These are phyloP conservation scores for Ophiognomonia clavigignenti-juglandacearum DNA, from an alignment of 2,329 filamentous ascomycete species.

Conservation along the genomic window DNA sequence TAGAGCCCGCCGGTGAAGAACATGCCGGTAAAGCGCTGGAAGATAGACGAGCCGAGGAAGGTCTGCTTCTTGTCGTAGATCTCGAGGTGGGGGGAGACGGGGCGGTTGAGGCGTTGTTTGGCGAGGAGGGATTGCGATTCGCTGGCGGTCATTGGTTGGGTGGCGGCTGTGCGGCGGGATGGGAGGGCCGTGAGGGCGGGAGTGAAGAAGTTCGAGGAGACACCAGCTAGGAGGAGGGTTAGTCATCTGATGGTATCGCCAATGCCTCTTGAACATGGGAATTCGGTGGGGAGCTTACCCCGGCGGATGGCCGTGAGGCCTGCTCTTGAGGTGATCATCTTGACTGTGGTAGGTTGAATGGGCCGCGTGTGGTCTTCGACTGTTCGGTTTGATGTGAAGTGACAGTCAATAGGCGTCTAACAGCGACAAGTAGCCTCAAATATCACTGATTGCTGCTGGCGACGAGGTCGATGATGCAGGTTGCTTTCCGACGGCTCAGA, in stretches of 20 bases:
- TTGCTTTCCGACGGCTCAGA: conserved; percentile 9
- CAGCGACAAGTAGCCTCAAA: conserved; percentile 3
- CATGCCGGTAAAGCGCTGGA: conserved; percentile 81
- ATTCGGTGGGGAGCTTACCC: conserved; percentile 36
- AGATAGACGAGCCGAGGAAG: conserved; percentile 66
- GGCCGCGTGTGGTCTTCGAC: conserved; percentile 1
- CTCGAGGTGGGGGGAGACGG: conserved; percentile 75
- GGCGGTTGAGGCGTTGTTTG: conserved; percentile 74
- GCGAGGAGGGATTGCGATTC: conserved; percentile 65
- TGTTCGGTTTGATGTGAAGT: conserved; percentile 4
- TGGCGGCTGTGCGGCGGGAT: conserved; percentile 49
- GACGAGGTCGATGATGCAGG: conserved; percentile 12
- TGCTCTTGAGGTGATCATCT: conserved; percentile 54
- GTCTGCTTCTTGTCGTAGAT: conserved; percentile 88
- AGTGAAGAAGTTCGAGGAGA: conserved; percentile 42
- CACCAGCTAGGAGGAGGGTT: conserved; percentile 26
- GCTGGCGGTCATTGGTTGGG: conserved; percentile 49
- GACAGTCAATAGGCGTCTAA: conserved; percentile 10
- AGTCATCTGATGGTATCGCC: not conserved
- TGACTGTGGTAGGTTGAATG: conserved; percentile 18
- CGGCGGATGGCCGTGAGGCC: conserved; percentile 55
- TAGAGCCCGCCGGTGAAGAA: conserved; percentile 71
- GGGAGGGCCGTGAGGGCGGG: conserved; percentile 39
- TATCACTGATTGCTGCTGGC: not conserved
- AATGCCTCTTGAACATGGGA: not conserved